phyloP scores from a whole-genome alignment of 345 rosid genomes.

The Excoecaria agallocha region DNA sequence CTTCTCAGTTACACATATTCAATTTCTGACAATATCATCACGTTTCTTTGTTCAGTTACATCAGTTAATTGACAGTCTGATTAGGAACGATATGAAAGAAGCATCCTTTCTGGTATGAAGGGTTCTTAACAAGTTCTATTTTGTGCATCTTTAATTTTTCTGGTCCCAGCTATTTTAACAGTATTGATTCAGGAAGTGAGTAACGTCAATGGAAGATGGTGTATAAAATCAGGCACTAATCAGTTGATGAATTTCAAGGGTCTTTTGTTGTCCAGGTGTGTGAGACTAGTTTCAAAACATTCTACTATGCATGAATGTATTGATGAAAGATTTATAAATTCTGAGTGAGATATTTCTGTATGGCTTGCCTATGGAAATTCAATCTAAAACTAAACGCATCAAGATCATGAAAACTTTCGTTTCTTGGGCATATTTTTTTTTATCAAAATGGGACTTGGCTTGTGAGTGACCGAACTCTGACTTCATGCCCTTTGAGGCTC shows the following conservation, averaged over 20 bases:
- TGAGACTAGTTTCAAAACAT: conserved; percentile 13
- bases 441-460: too few relatives aligned
- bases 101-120: conserved; percentile 52
- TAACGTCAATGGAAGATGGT: conserved; percentile 79
- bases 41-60: conserved; percentile 51
- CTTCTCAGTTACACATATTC: neutral
- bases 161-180: conserved; percentile 15
- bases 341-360: neutral
- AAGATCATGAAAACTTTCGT: too few relatives aligned
- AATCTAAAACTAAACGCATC: too few relatives aligned
- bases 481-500: too few relatives aligned
- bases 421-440: too few relatives aligned
- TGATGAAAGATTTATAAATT: neutral
- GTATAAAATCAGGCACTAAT: conserved; percentile 58
- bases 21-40: conserved; percentile 8
- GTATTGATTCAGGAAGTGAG: conserved; percentile 51
- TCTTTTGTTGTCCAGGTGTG: conserved; percentile 76
- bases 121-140: neutral
- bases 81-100: conserved; percentile 55
- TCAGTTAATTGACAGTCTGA: conserved; percentile 64
- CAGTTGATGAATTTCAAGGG: conserved; percentile 53
- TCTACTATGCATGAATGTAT: conserved; percentile 1
- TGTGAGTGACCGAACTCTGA: too few relatives aligned
- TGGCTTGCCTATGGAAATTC: too few relatives aligned
- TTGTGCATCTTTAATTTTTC: conserved; percentile 22